A percentile compares a stretch with the other conserved stretches of the same genome.
These are phyloP conservation scores for Paraleonurus japonicus DNA, from an alignment of 257 asterid genomes.

Conservation along the genomic window DNA sequence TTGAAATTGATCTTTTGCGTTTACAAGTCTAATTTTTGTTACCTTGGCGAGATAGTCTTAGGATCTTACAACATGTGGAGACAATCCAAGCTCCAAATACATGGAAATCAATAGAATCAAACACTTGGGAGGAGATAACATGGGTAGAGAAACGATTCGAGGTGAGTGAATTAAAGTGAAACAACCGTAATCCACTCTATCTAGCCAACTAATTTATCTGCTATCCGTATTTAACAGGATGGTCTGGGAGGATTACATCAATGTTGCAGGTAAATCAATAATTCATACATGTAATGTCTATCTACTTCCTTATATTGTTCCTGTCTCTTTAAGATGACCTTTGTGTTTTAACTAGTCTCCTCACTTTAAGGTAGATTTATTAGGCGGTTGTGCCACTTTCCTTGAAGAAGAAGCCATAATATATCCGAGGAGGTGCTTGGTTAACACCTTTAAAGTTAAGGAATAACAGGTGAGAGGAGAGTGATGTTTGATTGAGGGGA, in stretches of 20 bases:
- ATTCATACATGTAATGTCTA: neutral
- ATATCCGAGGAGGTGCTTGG: too few relatives aligned
- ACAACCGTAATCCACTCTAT: neutral
- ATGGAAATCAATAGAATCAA: slow-evolving; percentile 57
- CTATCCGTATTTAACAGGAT: slow-evolving; percentile 45
- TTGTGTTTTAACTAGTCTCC: neutral
- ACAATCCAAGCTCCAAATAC: slow-evolving; percentile 62
- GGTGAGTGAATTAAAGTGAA: slow-evolving; percentile 38
- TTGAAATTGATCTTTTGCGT: neutral
- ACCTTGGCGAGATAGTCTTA: slow-evolving; percentile 61
- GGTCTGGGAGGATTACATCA: slow-evolving; percentile 71
- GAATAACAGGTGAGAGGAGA: too few relatives aligned
- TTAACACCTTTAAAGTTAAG: too few relatives aligned
- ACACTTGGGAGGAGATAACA: slow-evolving; percentile 57
- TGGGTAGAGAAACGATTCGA: slow-evolving; percentile 79
- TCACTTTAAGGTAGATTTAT: neutral
- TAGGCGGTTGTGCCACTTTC: neutral
- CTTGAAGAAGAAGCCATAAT: neutral
- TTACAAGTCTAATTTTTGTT: slow-evolving; percentile 6
- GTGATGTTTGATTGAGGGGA: too few relatives aligned
- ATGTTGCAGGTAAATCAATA: slow-evolving; percentile 52
- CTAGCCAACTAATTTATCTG: slow-evolving; percentile 6
- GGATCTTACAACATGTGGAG: slow-evolving; percentile 83
- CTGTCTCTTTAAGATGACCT: neutral
- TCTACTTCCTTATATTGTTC: neutral